Conservation (phyloP, 805 yeast species). For the Vanderwaltozyma polyspora region DNA sequence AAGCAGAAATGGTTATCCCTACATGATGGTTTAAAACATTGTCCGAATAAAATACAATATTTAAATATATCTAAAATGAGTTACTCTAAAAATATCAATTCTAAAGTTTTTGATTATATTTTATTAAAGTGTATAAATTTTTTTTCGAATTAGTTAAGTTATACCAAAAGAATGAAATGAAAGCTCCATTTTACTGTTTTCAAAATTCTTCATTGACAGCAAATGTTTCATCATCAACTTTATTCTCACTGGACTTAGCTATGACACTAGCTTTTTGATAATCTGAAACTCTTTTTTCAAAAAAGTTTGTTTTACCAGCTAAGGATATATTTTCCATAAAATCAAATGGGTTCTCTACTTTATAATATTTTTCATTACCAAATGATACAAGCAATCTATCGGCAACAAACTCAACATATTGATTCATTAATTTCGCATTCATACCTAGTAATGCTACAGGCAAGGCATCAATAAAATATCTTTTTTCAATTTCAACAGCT, state of each 20-base stretch:
- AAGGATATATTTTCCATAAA: conserved; percentile 98
- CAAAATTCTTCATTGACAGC: conserved; percentile 55
- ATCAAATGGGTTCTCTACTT: conserved; percentile 89
- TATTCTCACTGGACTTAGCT: conserved; percentile 53
- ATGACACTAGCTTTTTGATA: conserved; percentile 99
- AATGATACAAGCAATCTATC: conserved; percentile 86
- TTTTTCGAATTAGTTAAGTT: too few species aligned
- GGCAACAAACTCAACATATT: conserved; percentile 94
- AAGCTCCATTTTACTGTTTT: too few species aligned
- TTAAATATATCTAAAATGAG: too few species aligned
- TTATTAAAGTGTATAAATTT: too few species aligned
- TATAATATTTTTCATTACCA: conserved; percentile 82
- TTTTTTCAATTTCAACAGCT: conserved; percentile 91
- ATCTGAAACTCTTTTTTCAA: conserved; percentile 31
- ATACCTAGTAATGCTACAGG: conserved; percentile 90
- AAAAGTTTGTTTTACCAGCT: conserved; percentile 98
- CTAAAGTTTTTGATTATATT: too few species aligned
- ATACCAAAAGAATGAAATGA: too few species aligned
- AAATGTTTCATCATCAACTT: conserved; percentile 41
- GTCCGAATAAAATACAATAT: too few species aligned
- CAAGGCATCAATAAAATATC: conserved; percentile 87
- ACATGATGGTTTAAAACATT: too few species aligned
- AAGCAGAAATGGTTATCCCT: too few species aligned
- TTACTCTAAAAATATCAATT: too few species aligned
- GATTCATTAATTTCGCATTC: conserved; percentile 90